Base-by-base conservation (phyloP, 306 rosid species). In the Gastrolobium bilobum region DNA sequence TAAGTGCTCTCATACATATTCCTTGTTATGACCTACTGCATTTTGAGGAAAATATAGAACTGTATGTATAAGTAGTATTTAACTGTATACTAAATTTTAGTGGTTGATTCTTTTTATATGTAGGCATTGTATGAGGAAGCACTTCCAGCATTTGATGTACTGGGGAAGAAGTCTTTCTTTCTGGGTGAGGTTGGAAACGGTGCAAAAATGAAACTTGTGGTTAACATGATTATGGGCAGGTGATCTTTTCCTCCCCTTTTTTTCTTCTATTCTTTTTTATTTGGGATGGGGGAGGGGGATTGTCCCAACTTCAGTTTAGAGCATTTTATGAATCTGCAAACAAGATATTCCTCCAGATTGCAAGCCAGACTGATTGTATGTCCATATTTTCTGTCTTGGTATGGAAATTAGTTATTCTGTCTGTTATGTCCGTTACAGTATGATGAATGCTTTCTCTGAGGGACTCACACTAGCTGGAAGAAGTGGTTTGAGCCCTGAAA, bases 151-250 rank as follows among this genome's bases (percentile, higher is more conserved):
- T 90, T 92, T 80, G 83, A 84, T 81, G 90, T 90, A 64, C 76
- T 92, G 50, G 97, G 97, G 64, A 92, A 92, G 86, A 92, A 86
- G 66, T 90, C 97, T 63, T 94, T 94, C 89, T 92, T 79, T 84
- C 83, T 94, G 44, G 98, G 98, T 50, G 86, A 92, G 84, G 93
- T 92, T 75, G 98, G 98, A 83, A 92, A 92, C 74, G 97, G 98
- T 75, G 98, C 98, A 60, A 90, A 87, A 86, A 94, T 94, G 98
- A 94, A 94, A 84, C 97, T 94, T 50, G 97, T 94, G 8, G 97
- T 92, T 75, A 94, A 94, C 85, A 94, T 94, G 98, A 87, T 92
- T 85, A 94, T 94, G 98, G 98, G 98, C 74, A 94, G 98, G 98
- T 94, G 85, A 48, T 52, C 39, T 30, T 64, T 77, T 54, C 52